Evolutionary conservation across 2,329 filamentous ascomycete genomes (phyloP).

Genomic region (Tolypocladium guangdongense): DNA sequence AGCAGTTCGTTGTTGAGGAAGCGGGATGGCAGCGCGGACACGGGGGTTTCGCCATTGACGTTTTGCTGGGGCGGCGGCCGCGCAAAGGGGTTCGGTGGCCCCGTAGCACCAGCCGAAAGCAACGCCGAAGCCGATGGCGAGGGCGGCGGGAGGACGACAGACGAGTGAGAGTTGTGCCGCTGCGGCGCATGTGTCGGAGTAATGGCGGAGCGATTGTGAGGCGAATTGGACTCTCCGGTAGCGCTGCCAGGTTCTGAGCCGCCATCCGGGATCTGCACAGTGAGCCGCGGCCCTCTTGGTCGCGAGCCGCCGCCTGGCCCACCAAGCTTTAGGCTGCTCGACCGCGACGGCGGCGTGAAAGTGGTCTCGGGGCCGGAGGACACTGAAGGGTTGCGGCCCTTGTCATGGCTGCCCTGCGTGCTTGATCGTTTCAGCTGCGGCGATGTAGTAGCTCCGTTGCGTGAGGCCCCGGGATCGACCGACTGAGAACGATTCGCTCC

Average conservation of each 20-base stretch:
- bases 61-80: constrained; percentile 67
- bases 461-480: constrained; percentile 48
- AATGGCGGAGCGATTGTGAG: constrained; percentile 44
- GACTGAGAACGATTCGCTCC: constrained; percentile 46
- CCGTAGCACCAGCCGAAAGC: constrained; percentile 80
- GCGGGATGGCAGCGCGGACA: constrained; percentile 85
- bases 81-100: constrained; percentile 92
- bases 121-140: constrained; percentile 81
- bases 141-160: constrained; percentile 79
- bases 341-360: constrained; percentile 62
- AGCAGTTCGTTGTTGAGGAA: constrained; percentile 83
- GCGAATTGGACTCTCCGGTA: constrained; percentile 59
- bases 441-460: constrained; percentile 41
- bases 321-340: constrained; percentile 60
- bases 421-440: constrained; percentile 41
- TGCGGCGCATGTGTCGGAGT: constrained; percentile 44
- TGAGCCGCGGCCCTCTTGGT: constrained; percentile 68
- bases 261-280: constrained; percentile 91
- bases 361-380: constrained; percentile 54
- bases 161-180: constrained; percentile 46
- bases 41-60: constrained; percentile 53
- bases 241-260: constrained; percentile 66
- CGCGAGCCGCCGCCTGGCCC: constrained; percentile 49
- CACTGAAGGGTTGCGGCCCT: constrained; percentile 38
- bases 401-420: constrained; percentile 34